Evolutionary conservation across 306 rosid genomes (phyloP).

Genomic region (Lathyrus tuberosus): DNA sequence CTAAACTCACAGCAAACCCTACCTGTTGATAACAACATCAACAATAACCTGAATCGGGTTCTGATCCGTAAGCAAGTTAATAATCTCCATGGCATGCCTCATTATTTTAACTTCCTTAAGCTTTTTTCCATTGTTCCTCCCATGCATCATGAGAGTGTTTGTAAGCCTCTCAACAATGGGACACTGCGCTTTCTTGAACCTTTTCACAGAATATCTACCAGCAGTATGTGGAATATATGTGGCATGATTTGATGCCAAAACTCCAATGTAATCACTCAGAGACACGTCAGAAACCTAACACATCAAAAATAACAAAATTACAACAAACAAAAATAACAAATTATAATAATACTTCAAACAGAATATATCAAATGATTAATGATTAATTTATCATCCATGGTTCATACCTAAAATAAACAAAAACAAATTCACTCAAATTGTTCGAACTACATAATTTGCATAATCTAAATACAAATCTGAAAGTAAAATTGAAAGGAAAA

Average conservation of each 20-base stretch:
- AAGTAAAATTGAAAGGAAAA: too few relatives aligned
- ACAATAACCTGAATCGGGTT: constrained; percentile 67
- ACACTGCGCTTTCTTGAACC: constrained; percentile 69
- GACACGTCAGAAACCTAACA: constrained; percentile 47
- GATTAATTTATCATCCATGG: too few relatives aligned
- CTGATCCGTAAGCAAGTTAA: constrained; percentile 61
- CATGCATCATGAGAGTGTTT: constrained; percentile 73
- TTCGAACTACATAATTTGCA: too few relatives aligned
- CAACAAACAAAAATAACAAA: too few relatives aligned
- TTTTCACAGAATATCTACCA: constrained; percentile 60
- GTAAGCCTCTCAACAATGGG: constrained; percentile 74
- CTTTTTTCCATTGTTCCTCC: constrained; percentile 69
- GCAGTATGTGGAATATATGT: constrained; percentile 74
- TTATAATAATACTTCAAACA: too few relatives aligned
- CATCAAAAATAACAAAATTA: neutral
- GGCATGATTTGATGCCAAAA: constrained; percentile 52
- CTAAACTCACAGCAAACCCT: neutral
- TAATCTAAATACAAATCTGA: too few relatives aligned
- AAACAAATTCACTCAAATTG: too few relatives aligned
- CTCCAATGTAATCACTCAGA: constrained; percentile 60
- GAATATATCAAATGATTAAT: too few relatives aligned
- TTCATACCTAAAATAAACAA: too few relatives aligned
- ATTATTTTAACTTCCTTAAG: constrained; percentile 61
- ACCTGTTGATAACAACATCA: constrained; percentile 72
- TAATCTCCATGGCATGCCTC: constrained; percentile 67